Conservation (phyloP, 2,329 filamentous ascomycete genomes). For the Arthrobotrys conoides region DNA sequence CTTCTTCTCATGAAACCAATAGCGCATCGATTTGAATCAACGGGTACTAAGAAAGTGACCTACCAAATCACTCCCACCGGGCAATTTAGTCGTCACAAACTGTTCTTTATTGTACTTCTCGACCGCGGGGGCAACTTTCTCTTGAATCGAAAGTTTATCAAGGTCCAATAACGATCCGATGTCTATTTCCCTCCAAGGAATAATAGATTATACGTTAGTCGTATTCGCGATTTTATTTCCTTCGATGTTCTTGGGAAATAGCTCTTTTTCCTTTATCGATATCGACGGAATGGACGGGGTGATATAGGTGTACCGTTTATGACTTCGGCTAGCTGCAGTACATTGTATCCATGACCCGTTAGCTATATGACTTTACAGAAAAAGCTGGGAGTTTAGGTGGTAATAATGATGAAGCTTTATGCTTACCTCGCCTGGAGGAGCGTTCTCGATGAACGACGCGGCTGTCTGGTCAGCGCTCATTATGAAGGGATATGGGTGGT, state of each 20-base stretch:
- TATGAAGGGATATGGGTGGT: conserved; percentile 39
- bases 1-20: background rate
- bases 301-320: conserved; percentile 77
- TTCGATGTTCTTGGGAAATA: background rate
- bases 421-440: conserved; percentile 93
- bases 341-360: conserved; percentile 49
- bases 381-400: background rate
- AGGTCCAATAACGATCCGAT: conserved; percentile 87
- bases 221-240: background rate
- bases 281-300: conserved; percentile 8
- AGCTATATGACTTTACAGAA: conserved; percentile 30
- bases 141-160: conserved; percentile 77
- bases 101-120: conserved; percentile 97
- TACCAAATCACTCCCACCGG: conserved; percentile 84
- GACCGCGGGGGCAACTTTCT: conserved; percentile 84
- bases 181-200: conserved; percentile 72
- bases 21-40: background rate
- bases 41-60: conserved; percentile 60
- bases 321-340: conserved; percentile 82
- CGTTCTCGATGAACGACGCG: conserved; percentile 91
- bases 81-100: conserved; percentile 88
- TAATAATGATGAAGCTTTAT: conserved; percentile 51
- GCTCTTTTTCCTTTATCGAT: conserved; percentile 21
- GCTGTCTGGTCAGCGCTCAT: conserved; percentile 69
- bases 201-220: conserved; percentile 1